Conservation (phyloP, 2,329 filamentous ascomycete genomes). For the Dothistroma pini region DNA sequence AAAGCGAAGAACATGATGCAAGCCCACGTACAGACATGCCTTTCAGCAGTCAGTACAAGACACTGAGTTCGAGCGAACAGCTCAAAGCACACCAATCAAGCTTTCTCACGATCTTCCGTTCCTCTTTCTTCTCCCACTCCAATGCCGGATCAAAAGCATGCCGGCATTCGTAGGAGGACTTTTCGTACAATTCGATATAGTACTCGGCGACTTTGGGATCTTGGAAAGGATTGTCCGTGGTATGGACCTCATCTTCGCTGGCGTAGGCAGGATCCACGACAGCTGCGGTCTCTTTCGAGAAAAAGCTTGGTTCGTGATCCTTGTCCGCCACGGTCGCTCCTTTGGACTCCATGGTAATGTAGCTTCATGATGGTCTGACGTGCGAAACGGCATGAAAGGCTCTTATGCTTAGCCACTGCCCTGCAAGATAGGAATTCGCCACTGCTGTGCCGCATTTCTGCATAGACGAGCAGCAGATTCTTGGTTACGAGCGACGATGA, state of each 20-base stretch:
- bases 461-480: not conserved
- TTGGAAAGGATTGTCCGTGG: constrained; percentile 39
- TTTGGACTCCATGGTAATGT: not conserved
- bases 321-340: not conserved
- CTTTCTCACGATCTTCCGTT: constrained; percentile 34
- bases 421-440: not conserved
- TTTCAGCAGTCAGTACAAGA: not conserved
- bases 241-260: not conserved
- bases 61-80: not conserved
- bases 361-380: not conserved
- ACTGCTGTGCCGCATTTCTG: not conserved
- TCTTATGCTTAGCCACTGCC: not conserved
- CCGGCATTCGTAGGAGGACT: constrained; percentile 48
- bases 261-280: not conserved
- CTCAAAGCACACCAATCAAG: constrained; percentile 12
- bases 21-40: constrained; percentile 19
- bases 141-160: constrained; percentile 47
- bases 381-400: not conserved
- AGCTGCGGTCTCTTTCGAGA: not conserved
- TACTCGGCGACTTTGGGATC: constrained; percentile 50
- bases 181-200: constrained; percentile 53
- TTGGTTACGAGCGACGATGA: not conserved
- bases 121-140: constrained; percentile 42
- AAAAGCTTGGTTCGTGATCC: not conserved
- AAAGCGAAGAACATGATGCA: constrained; percentile 24